Percentiles rank a stretch among this genome's conserved stretches.
phyloP scores from a whole-genome alignment of 495 filamentous ascomycete genomes.

The Podospora tetraspora region DNA sequence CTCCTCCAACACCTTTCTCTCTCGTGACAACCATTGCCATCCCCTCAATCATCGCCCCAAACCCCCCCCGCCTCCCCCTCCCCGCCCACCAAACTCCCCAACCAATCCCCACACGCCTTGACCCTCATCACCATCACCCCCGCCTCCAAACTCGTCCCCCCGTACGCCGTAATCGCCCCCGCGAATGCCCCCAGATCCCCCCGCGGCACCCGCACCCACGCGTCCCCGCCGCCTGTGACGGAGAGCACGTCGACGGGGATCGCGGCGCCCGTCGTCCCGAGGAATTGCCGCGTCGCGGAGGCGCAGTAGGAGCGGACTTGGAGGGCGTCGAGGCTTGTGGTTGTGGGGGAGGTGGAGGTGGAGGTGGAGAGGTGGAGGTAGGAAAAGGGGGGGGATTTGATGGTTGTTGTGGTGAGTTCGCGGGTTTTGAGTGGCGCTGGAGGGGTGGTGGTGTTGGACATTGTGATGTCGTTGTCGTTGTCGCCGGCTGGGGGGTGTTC shows the following conservation, averaged over 20 bases:
- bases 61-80: conserved; percentile 33
- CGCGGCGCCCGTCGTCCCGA: conserved; percentile 69
- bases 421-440: conserved; percentile 26
- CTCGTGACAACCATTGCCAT: too few relatives aligned
- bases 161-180: conserved; percentile 62
- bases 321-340: conserved; percentile 58
- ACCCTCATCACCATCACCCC: conserved; percentile 32
- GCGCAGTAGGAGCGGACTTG: conserved; percentile 69
- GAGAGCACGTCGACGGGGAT: conserved; percentile 79
- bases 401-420: conserved; percentile 33
- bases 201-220: conserved; percentile 72
- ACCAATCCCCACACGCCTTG: conserved; percentile 41
- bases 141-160: conserved; percentile 49
- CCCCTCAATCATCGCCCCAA: too few relatives aligned
- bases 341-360: conserved; percentile 28
- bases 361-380: conserved; percentile 40
- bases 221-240: conserved; percentile 43
- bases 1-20: too few relatives aligned
- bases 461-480: neutral
- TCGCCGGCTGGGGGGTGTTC: conserved; percentile 1
- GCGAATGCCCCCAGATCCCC: conserved; percentile 55
- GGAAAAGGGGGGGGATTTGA: conserved; percentile 33
- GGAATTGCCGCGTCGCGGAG: conserved; percentile 69
- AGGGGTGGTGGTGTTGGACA: conserved; percentile 1
- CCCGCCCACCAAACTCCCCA: conserved; percentile 39